Evolutionary conservation across 345 rosid species (phyloP).

Genomic region (Leavenworthia alabamica): DNA sequence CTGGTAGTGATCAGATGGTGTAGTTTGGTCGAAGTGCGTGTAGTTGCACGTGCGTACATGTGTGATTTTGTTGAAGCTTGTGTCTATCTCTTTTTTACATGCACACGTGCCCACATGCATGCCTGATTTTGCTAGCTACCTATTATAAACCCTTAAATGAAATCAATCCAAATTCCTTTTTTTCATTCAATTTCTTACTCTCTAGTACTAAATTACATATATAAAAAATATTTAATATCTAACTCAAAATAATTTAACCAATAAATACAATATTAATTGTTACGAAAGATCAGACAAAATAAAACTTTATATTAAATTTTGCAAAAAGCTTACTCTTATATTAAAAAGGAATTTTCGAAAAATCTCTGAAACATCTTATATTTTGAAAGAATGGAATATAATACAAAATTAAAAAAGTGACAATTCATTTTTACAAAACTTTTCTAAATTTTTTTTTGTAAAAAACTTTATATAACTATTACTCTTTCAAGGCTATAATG

Average conservation of each 20-base stretch:
- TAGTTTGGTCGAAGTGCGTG: conserved; percentile 62
- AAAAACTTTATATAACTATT: background rate
- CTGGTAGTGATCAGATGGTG: too few species aligned
- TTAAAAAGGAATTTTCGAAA: too few species aligned
- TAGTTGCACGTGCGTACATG: conserved; percentile 85
- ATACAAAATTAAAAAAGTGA: too few species aligned
- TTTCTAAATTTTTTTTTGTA: background rate
- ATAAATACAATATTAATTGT: background rate
- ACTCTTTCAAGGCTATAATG: too few species aligned
- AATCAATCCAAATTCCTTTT: background rate
- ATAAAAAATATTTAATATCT: background rate
- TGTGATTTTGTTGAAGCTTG: conserved; percentile 59
- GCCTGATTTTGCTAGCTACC: conserved; percentile 33
- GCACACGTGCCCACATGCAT: conserved; percentile 81
- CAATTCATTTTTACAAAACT: too few species aligned
- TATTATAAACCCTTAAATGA: background rate
- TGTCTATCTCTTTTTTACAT: conserved; percentile 32
- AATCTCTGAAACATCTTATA: background rate
- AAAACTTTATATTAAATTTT: too few species aligned
- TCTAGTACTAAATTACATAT: background rate
- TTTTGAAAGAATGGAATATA: background rate
- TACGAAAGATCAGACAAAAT: background rate
- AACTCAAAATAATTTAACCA: background rate
- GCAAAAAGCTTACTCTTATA: too few species aligned
- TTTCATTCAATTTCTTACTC: background rate